Percentiles rank a stretch among this genome's conserved stretches.
phyloP scores from a whole-genome alignment of 768 basidiomycete species.

The Fomitopsis pulvina region DNA sequence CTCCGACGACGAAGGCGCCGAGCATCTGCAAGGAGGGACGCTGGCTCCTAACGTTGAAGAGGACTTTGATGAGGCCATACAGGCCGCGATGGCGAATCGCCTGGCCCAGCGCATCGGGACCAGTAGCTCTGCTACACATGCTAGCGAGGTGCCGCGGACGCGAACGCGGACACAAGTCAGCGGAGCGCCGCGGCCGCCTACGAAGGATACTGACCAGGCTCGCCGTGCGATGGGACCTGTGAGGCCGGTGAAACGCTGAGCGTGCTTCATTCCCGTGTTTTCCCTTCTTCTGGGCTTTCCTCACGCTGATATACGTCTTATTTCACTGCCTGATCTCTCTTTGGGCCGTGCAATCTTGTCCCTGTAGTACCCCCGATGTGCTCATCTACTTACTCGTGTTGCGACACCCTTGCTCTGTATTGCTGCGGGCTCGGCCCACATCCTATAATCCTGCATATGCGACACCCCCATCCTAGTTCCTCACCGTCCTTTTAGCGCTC shows the following conservation, averaged over 20 bases:
- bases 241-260: not conserved
- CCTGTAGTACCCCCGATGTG: not conserved
- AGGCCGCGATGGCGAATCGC: constrained; percentile 12
- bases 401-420: not conserved
- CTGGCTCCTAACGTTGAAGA: constrained; percentile 15
- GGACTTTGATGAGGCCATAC: constrained; percentile 5
- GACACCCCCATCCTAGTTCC: not conserved
- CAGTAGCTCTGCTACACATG: constrained; percentile 2
- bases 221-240: constrained; percentile 17
- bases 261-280: not conserved
- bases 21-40: not conserved
- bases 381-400: not conserved
- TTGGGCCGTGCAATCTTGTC: not conserved
- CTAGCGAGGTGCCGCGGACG: constrained; percentile 10
- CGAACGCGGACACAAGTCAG: constrained; percentile 11
- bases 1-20: constrained; percentile 5
- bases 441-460: not conserved
- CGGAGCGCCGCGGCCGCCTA: constrained; percentile 8
- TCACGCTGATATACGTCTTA: not conserved
- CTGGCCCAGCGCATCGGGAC: constrained; percentile 9
- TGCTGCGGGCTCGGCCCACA: not conserved
- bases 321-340: not conserved
- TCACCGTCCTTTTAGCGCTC: not conserved
- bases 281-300: not conserved
- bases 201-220: constrained; percentile 18